A percentile compares a stretch with the other conserved stretches of the same genome.
Conservation (phyloP, 805 yeast species). For the Candida dendrica region DNA sequence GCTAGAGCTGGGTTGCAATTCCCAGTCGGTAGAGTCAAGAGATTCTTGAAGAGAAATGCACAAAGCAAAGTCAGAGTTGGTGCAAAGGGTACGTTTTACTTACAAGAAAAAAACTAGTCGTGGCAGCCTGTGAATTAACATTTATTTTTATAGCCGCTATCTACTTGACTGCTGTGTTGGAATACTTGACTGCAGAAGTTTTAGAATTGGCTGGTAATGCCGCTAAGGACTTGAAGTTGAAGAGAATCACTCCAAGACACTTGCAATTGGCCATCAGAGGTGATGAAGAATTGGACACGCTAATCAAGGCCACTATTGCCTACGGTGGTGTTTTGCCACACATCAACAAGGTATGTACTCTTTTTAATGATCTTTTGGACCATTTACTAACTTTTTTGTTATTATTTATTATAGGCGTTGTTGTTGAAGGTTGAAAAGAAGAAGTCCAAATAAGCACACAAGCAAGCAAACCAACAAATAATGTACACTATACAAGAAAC, state of each 20-base stretch:
- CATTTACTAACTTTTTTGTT: background rate
- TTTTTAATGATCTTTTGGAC: too few relatives aligned
- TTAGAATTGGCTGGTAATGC: slow-evolving; percentile 98
- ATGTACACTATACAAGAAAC: background rate
- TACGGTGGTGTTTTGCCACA: slow-evolving; percentile 95
- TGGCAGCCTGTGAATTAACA: slow-evolving; percentile 4
- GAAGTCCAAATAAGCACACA: slow-evolving; percentile 3
- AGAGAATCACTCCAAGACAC: slow-evolving; percentile 97
- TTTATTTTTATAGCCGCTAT: slow-evolving; percentile 56
- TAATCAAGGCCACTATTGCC: slow-evolving; percentile 92
- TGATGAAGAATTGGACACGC: slow-evolving; percentile 92
- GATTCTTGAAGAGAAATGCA: slow-evolving; percentile 87
- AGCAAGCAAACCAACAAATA: background rate
- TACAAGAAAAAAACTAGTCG: background rate
- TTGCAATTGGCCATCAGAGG: slow-evolving; percentile 95
- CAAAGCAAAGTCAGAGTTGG: slow-evolving; percentile 83
- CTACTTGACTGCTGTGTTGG: slow-evolving; percentile 90
- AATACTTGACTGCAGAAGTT: slow-evolving; percentile 94
- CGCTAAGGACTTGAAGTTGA: slow-evolving; percentile 89
- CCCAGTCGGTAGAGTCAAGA: slow-evolving; percentile 98
- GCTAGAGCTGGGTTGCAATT: slow-evolving; percentile 93
- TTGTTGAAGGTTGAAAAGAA: slow-evolving; percentile 21
- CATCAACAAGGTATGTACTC: slow-evolving; percentile 22
- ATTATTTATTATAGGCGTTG: slow-evolving; percentile 12
- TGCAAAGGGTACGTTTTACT: slow-evolving; percentile 37